A percentile compares a stretch with the other conserved stretches of the same genome.
Conservation (phyloP, 2,329 filamentous ascomycete genomes). For the Aspergillus unguis region DNA sequence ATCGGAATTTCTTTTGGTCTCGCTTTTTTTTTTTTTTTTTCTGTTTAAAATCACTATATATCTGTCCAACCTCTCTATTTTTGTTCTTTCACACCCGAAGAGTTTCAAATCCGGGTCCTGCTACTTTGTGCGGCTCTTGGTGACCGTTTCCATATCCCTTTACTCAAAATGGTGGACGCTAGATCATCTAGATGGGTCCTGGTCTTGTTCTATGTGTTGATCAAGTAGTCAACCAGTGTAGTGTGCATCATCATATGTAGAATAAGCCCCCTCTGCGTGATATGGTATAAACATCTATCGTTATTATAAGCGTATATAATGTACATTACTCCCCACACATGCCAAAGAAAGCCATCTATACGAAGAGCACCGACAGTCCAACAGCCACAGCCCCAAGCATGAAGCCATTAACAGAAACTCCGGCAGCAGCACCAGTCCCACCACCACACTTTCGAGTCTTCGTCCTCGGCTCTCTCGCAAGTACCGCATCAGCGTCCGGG, state of each 20-base stretch:
- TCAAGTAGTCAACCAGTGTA: no score
- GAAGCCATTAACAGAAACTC: neutral
- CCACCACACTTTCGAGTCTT: neutral
- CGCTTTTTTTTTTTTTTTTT: neutral
- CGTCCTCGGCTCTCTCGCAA: neutral
- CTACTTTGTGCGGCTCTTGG: no score
- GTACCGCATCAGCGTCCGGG: neutral
- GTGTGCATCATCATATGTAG: no score
- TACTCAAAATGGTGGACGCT: no score
- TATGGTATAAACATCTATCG: no score
- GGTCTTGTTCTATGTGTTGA: no score
- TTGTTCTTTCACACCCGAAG: neutral
- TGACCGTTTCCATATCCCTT: no score
- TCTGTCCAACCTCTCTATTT: neutral
- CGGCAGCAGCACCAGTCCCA: neutral
- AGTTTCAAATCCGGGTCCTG: neutral
- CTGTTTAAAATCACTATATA: neutral
- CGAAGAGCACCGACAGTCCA: no score
- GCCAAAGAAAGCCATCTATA: neutral
- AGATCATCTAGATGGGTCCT: no score
- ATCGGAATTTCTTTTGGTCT: conserved; percentile 14
- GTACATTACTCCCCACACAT: neutral
- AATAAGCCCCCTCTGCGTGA: no score
- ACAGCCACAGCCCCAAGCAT: neutral
- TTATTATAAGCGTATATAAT: neutral